phyloP scores from a whole-genome alignment of 345 rosid genomes.

The Citrus sinensis region DNA sequence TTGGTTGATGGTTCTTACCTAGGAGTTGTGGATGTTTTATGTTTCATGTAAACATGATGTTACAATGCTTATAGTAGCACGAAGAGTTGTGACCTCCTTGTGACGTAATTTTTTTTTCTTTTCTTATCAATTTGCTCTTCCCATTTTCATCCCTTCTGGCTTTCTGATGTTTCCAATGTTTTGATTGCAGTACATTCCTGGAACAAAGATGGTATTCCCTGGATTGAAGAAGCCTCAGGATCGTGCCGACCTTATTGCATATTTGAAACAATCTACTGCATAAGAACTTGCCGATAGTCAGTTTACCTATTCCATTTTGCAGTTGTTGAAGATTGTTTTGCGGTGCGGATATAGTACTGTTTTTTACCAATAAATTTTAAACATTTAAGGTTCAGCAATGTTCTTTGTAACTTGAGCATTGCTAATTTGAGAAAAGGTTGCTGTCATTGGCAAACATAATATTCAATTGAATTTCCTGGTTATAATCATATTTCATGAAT shows the following conservation, averaged over 20 bases:
- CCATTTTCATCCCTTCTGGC: not conserved
- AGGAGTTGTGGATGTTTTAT: not conserved
- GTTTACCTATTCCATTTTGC: slow-evolving; percentile 9
- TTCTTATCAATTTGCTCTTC: not conserved
- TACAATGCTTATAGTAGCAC: not conserved
- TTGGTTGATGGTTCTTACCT: not conserved
- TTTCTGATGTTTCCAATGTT: not conserved
- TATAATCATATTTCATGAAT: not conserved
- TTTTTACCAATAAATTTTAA: slow-evolving; percentile 29
- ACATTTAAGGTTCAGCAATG: slow-evolving; percentile 13
- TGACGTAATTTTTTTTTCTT: not conserved
- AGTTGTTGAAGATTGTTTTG: slow-evolving; percentile 16
- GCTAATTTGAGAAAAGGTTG: slow-evolving; percentile 10
- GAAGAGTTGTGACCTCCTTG: not conserved
- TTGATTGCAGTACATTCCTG: slow-evolving; percentile 83
- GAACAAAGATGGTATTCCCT: slow-evolving; percentile 99
- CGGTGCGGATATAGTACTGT: slow-evolving; percentile 13
- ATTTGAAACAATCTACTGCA: slow-evolving; percentile 79
- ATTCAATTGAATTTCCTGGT: slow-evolving; percentile 2
- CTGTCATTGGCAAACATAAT: slow-evolving; percentile 6
- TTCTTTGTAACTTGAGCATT: slow-evolving; percentile 22
- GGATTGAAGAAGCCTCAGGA: slow-evolving; percentile 96
- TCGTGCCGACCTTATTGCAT: slow-evolving; percentile 87
- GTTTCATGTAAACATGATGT: not conserved
- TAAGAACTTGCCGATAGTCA: slow-evolving; percentile 10